Base-by-base conservation (phyloP, 2,329 filamentous ascomycete genomes). In the Trichoderma pleuroti region DNA sequence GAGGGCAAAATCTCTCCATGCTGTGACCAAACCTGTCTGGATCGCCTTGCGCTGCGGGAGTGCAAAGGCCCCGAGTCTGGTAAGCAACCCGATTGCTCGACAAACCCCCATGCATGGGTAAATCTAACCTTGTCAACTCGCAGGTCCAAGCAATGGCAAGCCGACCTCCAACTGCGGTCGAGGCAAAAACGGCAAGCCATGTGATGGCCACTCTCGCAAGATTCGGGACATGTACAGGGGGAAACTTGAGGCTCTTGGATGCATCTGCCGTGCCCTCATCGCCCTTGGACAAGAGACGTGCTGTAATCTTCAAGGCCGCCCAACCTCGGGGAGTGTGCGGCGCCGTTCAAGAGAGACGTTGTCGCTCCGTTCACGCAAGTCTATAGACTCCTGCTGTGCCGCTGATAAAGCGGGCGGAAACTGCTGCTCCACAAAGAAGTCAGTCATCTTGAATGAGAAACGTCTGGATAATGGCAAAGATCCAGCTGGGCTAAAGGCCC, bases 241-340 rank as follows among this genome's bases (percentile, higher is more conserved):
- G n/a, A 30, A 54, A 21, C 18, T 26, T 39, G 28, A 46, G 12
- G 82, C 85, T 5, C 76, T 88, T 1, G 86, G 86, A 4, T 88
- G 86, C 75, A 84, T 88, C 72, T 88, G 86, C 71, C 82, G 85
- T 21, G 81, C 84, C 24, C 81, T 88, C 18, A 72, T 87, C 32
- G 82, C 85, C 10, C 79, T 86, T 21, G 85, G 86, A 0, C 80
- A 85, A 69, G 84, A 87, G 72, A 81, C 85, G 0, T 87, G 86
- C 78, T 88, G 86, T 68, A 74, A 76, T 26, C 74, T 76, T 26
- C 76, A 76, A 16, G 74, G 76, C 39, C 64, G 52, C 14, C 74
- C 77, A 12, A 6, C 24, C 10, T 34, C 24, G 12, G 59, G 8
- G 6, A 62, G 24, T 11, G 59, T 28, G 9, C 34, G 59, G n/a